A percentile compares a stretch with the other conserved stretches of the same genome.
phyloP scores from a whole-genome alignment of 75 land plant genomes.

The Picea sitchensis region DNA sequence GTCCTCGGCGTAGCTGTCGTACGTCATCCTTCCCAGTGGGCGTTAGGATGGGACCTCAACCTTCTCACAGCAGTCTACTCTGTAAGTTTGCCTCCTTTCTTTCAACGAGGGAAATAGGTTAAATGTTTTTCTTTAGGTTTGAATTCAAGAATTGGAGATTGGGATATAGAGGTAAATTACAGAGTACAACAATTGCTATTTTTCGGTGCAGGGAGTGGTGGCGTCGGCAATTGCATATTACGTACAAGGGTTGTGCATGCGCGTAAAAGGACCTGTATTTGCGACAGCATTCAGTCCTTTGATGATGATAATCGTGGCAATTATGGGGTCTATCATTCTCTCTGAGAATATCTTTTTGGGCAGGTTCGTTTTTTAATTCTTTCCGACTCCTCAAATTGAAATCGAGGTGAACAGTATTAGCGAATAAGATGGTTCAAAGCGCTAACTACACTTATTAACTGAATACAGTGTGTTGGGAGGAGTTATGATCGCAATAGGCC shows the following conservation, averaged over 20 bases:
- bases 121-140: neutral
- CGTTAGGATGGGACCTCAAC: slow-evolving; percentile 19
- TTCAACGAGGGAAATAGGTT: neutral
- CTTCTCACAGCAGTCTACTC: slow-evolving; percentile 38
- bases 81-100: slow-evolving; percentile 22
- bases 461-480: no score
- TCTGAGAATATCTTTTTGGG: slow-evolving; percentile 45
- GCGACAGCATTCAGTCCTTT: neutral
- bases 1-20: slow-evolving; percentile 23
- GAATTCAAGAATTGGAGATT: neutral
- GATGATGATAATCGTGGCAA: slow-evolving; percentile 20
- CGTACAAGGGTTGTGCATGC: slow-evolving; percentile 6
- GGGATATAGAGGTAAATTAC: neutral
- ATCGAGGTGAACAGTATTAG: no score
- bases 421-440: no score
- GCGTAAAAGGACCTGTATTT: slow-evolving; percentile 3
- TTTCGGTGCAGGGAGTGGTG: slow-evolving; percentile 10
- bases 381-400: neutral
- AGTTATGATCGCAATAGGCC: no score
- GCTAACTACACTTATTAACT: no score
- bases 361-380: slow-evolving; percentile 28
- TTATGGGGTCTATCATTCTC: slow-evolving; percentile 46
- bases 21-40: slow-evolving; percentile 22
- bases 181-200: neutral
- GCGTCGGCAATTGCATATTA: neutral